A percentile compares a stretch with the other conserved stretches of the same genome.
These are phyloP conservation scores for Amaranthus tricolor DNA, from an alignment of 179 eudicot genomes.

Conservation along the genomic window DNA sequence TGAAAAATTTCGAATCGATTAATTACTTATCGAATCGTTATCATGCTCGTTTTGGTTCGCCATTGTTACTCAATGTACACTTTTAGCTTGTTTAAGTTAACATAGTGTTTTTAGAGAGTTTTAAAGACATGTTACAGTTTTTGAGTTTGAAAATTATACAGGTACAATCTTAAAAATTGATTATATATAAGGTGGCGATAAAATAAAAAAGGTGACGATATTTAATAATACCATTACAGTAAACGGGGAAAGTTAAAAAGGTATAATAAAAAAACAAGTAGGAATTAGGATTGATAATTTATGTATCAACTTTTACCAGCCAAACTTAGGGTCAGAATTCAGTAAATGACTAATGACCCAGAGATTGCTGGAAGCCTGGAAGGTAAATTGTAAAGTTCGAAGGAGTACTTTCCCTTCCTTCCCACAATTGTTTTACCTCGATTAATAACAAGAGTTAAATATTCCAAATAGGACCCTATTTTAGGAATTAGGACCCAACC, in stretches of 20 bases:
- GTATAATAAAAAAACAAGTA: conserved; percentile 15
- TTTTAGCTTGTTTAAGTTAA: too few species aligned
- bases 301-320: conserved; percentile 35
- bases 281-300: conserved; percentile 28
- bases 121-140: too few species aligned
- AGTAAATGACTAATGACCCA: conserved; percentile 29
- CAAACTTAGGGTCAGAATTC: conserved; percentile 23
- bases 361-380: conserved; percentile 36
- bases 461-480: conserved; percentile 10
- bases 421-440: conserved; percentile 13
- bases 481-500: conserved; percentile 22
- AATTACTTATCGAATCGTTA: too few species aligned
- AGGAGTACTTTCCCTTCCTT: neutral
- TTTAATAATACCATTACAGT: too few species aligned
- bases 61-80: too few species aligned
- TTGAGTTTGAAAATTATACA: too few species aligned
- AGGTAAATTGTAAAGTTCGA: neutral
- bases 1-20: too few species aligned
- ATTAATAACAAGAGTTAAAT: neutral
- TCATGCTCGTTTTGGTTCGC: too few species aligned
- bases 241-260: conserved; percentile 7
- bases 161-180: too few species aligned
- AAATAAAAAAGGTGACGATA: too few species aligned
- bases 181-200: too few species aligned
- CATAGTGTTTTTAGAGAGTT: too few species aligned